Percentiles rank a stretch among this genome's conserved stretches.
Evolutionary conservation across 225 moss, liverwort and hornwort species (phyloP).

Genomic region (Ulota crispa): DNA sequence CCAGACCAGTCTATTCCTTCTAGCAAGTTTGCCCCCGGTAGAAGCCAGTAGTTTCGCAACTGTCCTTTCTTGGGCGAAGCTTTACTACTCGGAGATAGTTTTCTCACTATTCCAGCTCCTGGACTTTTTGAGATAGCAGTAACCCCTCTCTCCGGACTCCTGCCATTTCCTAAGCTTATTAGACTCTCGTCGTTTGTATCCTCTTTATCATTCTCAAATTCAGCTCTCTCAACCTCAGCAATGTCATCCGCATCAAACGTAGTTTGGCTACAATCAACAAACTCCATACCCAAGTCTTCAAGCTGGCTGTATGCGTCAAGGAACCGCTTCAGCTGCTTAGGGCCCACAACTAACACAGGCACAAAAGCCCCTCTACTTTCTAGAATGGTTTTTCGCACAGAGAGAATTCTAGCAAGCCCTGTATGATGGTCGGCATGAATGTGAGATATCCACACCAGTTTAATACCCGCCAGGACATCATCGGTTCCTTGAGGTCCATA

Average conservation of each 20-base stretch:
- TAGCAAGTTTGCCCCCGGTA: conserved; percentile 74
- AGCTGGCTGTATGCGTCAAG: conserved; percentile 84
- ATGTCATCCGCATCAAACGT: conserved; percentile 75
- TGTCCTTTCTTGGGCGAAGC: conserved; percentile 45
- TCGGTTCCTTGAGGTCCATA: conserved; percentile 76
- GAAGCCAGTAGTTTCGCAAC: conserved; percentile 86
- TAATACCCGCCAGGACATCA: conserved; percentile 74
- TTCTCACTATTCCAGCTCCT: conserved; percentile 48
- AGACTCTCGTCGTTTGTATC: conserved; percentile 10
- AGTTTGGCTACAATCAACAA: conserved; percentile 95
- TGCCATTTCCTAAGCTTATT: conserved; percentile 16
- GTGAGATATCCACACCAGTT: conserved; percentile 99
- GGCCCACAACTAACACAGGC: conserved; percentile 79
- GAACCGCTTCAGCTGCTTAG: conserved; percentile 93
- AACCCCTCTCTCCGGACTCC: conserved; percentile 30
- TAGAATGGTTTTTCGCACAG: conserved; percentile 70
- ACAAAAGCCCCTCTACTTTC: conserved; percentile 54
- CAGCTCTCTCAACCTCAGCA: conserved; percentile 47
- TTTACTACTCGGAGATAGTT: conserved; percentile 17
- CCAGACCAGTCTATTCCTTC: conserved; percentile 82
- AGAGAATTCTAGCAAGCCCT: conserved; percentile 83
- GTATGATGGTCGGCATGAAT: conserved; percentile 99
- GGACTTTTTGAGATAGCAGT: conserved; percentile 16
- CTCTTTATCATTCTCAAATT: conserved; percentile 14
- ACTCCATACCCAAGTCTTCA: conserved; percentile 92